Percentiles rank a stretch among this genome's conserved stretches.
Evolutionary conservation across 768 basidiomycete genomes (phyloP).

Genomic region (Pulveroboletus sp.): DNA sequence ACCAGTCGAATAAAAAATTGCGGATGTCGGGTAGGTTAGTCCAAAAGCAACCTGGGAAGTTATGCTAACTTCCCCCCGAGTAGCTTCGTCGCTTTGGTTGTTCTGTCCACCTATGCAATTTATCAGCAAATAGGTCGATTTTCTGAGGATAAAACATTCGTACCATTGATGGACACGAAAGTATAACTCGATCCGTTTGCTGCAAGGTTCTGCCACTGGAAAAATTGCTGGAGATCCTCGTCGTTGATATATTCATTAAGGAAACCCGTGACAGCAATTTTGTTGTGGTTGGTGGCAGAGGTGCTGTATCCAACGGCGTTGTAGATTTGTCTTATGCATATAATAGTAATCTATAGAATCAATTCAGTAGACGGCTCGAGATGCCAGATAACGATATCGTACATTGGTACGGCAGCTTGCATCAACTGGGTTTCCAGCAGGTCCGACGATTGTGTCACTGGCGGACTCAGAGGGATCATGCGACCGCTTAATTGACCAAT

Average conservation of each 20-base stretch:
- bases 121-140: slow-evolving; percentile 5
- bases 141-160: background rate
- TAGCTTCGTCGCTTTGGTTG: slow-evolving; percentile 48
- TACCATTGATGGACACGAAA: slow-evolving; percentile 56
- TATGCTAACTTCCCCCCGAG: slow-evolving; percentile 65
- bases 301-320: slow-evolving; percentile 48
- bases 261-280: slow-evolving; percentile 55
- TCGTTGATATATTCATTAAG: slow-evolving; percentile 53
- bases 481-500: slow-evolving; percentile 21
- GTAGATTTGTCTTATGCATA: slow-evolving; percentile 55
- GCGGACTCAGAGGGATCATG: slow-evolving; percentile 3
- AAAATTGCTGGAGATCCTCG: slow-evolving; percentile 52
- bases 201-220: slow-evolving; percentile 43
- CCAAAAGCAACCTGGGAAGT: slow-evolving; percentile 71
- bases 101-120: slow-evolving; percentile 52
- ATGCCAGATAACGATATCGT: background rate
- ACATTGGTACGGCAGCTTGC: slow-evolving; percentile 44
- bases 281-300: slow-evolving; percentile 40
- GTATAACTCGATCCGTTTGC: slow-evolving; percentile 52
- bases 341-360: slow-evolving; percentile 43
- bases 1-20: slow-evolving; percentile 59
- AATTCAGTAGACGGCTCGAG: background rate
- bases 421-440: slow-evolving; percentile 40
- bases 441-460: slow-evolving; percentile 21
- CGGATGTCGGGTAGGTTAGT: slow-evolving; percentile 57